Percentiles rank a stretch among this genome's conserved stretches.
Conservation (phyloP, 345 rosid species). For the Nephelium lappaceum region DNA sequence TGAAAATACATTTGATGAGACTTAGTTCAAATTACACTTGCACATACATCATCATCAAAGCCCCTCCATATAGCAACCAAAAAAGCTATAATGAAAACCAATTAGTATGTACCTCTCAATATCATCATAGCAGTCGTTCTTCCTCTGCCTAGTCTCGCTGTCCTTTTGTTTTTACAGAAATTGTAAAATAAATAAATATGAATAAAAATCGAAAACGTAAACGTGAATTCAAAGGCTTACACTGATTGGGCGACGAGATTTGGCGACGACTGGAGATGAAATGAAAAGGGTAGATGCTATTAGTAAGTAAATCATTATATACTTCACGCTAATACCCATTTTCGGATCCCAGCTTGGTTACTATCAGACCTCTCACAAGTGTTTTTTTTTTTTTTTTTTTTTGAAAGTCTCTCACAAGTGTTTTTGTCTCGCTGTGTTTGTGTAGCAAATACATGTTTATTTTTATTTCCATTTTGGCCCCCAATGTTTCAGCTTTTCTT, state of each 20-base stretch:
- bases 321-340: no score
- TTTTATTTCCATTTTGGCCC: no score
- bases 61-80: background rate
- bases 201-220: background rate
- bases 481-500: no score
- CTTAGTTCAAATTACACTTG: no score
- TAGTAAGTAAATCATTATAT: conserved; percentile 17
- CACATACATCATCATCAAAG: no score
- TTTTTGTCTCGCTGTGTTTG: no score
- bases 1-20: no score
- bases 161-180: conserved; percentile 41
- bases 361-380: no score
- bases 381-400: no score
- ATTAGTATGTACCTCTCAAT: conserved; percentile 53
- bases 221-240: conserved; percentile 30
- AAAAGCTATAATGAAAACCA: background rate
- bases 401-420: no score
- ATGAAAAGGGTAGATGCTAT: conserved; percentile 15
- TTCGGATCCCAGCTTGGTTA: no score
- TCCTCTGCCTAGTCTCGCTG: conserved; percentile 58
- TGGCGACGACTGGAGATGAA: conserved; percentile 39
- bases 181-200: background rate
- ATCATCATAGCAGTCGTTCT: conserved; percentile 71
- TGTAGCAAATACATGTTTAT: no score
- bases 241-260: conserved; percentile 54